Conservation (phyloP, 768 basidiomycete genomes). For the Termitomyces sp. region DNA sequence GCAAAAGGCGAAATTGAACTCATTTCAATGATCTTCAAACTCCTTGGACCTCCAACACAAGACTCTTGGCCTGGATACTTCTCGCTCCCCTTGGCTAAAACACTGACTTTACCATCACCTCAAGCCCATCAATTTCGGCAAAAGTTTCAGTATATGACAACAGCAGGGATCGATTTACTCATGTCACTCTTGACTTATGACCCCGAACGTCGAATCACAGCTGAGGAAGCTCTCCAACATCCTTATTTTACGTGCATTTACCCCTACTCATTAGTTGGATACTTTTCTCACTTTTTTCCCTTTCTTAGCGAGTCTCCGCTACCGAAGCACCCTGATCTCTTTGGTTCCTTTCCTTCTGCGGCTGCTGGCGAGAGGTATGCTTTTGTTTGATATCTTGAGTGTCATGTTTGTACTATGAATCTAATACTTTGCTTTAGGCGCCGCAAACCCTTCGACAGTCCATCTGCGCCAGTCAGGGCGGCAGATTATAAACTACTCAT, state of each 20-base stretch:
- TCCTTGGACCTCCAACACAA: conserved; percentile 89
- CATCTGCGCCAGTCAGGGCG: conserved; percentile 72
- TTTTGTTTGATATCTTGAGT: conserved; percentile 21
- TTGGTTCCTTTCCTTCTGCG: conserved; percentile 92
- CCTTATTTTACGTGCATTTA: conserved; percentile 80
- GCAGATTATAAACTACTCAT: conserved; percentile 64
- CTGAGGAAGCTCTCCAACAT: conserved; percentile 87
- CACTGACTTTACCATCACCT: conserved; percentile 69
- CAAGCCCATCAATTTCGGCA: conserved; percentile 76
- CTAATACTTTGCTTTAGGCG: conserved; percentile 41
- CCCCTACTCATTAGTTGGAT: neutral
- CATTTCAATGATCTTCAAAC: conserved; percentile 89
- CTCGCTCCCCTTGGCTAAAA: conserved; percentile 76
- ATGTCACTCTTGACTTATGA: conserved; percentile 85
- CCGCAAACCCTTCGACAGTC: conserved; percentile 74
- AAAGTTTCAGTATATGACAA: conserved; percentile 81
- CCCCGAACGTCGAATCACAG: conserved; percentile 79
- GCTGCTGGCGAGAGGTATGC: conserved; percentile 96
- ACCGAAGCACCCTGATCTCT: conserved; percentile 95
- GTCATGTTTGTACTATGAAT: neutral
- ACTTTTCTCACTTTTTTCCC: neutral
- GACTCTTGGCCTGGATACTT: conserved; percentile 85
- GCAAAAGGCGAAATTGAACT: conserved; percentile 95
- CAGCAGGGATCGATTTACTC: conserved; percentile 81
- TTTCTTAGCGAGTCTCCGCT: conserved; percentile 78